Evolutionary conservation across 371 early-diverging fungal species (phyloP).

Genomic region (Homolaphlyctis polyrhiza): DNA sequence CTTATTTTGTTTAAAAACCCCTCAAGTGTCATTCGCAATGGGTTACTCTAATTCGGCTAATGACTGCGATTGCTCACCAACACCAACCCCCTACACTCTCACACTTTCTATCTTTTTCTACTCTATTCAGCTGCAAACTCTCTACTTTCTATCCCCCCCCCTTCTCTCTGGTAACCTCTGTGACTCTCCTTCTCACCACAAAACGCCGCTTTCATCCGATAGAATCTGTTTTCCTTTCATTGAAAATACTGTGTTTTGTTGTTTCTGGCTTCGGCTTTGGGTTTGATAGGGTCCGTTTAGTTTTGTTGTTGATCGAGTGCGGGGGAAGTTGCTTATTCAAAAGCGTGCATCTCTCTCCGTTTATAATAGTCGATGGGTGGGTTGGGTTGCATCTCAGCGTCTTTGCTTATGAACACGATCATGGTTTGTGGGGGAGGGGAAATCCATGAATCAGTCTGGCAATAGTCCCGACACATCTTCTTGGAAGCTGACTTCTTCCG

Average conservation of each 20-base stretch:
- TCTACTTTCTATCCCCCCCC: neutral
- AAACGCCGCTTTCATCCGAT: neutral
- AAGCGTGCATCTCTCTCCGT: neutral
- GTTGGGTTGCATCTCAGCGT: neutral
- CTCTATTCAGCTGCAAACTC: neutral
- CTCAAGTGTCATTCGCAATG: too few species aligned
- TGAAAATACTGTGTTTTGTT: neutral
- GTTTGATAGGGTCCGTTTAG: neutral
- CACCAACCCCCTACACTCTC: neutral
- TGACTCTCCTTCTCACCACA: neutral
- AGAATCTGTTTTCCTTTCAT: neutral
- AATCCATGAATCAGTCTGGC: neutral
- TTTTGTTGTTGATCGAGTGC: neutral
- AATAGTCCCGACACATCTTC: neutral
- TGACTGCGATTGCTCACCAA: too few species aligned
- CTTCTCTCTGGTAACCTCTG: neutral
- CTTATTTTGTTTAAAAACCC: too few species aligned
- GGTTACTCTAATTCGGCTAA: too few species aligned
- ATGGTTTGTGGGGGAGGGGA: neutral
- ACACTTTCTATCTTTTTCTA: neutral
- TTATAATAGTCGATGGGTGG: neutral
- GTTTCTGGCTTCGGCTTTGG: neutral
- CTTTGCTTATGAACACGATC: neutral
- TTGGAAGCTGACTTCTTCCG: slow-evolving; percentile 2
- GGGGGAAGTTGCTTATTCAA: neutral